A percentile compares a stretch with the other conserved stretches of the same genome.
These are phyloP conservation scores for Rhinocladiella similis DNA, from an alignment of 2,329 filamentous ascomycete species.

Conservation along the genomic window DNA sequence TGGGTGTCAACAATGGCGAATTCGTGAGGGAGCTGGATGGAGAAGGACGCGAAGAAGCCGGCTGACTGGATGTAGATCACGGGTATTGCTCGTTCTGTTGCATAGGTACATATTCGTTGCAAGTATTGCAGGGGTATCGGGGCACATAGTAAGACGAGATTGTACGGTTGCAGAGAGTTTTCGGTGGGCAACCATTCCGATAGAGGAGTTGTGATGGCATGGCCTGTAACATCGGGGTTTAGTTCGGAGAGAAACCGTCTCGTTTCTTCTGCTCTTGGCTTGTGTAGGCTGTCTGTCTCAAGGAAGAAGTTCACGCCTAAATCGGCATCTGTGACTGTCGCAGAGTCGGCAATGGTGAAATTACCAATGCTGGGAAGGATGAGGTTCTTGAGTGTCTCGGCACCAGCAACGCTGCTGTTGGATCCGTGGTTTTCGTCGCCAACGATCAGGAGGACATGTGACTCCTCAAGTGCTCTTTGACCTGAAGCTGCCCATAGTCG, in stretches of 20 bases:
- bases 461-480: conserved; percentile 84
- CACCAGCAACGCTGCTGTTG: conserved; percentile 63
- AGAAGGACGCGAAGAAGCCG: conserved; percentile 89
- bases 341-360: conserved; percentile 86
- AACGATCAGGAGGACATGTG: conserved; percentile 84
- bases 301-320: conserved; percentile 97
- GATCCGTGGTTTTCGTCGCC: conserved; percentile 46
- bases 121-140: conserved; percentile 58
- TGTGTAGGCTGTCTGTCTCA: conserved; percentile 74
- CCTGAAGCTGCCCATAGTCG: conserved; percentile 92
- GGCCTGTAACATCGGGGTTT: conserved; percentile 86
- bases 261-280: conserved; percentile 74
- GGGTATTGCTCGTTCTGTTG: conserved; percentile 64
- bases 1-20: conserved; percentile 96
- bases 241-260: conserved; percentile 78
- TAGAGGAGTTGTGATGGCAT: conserved; percentile 56
- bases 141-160: conserved; percentile 61
- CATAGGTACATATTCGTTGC: conserved; percentile 50
- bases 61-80: conserved; percentile 82
- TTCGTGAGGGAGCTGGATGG: conserved; percentile 71
- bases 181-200: conserved; percentile 39
- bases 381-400: conserved; percentile 96
- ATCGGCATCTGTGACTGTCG: conserved; percentile 74
- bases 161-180: conserved; percentile 50
- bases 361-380: conserved; percentile 87